Base-by-base conservation (phyloP, 495 filamentous ascomycete genomes). In the Terfezia boudieri region DNA sequence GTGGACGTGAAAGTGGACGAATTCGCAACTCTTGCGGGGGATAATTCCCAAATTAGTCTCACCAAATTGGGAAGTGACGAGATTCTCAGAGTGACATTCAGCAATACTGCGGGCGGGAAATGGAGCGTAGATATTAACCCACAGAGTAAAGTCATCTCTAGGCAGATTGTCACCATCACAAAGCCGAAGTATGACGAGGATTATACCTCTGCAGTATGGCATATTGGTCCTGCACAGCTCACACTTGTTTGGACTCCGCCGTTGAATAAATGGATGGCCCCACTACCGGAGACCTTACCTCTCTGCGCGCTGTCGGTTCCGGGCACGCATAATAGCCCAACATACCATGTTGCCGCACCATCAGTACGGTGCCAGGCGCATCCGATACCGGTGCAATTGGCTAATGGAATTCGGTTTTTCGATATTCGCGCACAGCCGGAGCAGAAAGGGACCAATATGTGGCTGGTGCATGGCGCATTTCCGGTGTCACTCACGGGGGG, bases 351-450 rank as follows among this genome's bases (percentile, higher is more conserved):
- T 26, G 89, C 90, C 17, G 76, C 94, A 0, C 90, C 90, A 8
- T 90, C 85, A 0, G 90, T 98, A 11, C 83, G 90, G 54, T 98
- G 90, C 69, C 90, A 98, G 68, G 80, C 84, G 26, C 85, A 87
- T 23, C 69, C 75, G 49, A 74, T 86, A 6, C 72, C 71, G 48
- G 76, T 77, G 50, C 90, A 98, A 65, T 76, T 98, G 51, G 69
- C 81, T 51, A 92, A 94, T 68, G 90, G 90, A 37, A 80, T 96
- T 22, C 85, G 90, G 53, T 96, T 94, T 71, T 79, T 98, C 60
- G 90, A 98, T 65, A 79, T 98, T 57, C 80, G 90, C 49, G 83
- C 77, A 7, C 70, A 76, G 16, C 67, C 72, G 0, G 67, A 58
- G 52, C 73, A 72, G 43, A 77, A 81, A 57, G 17, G 41, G 14